phyloP scores from a whole-genome alignment of 2,329 filamentous ascomycete genomes.

The Stenocarpella maydis region DNA sequence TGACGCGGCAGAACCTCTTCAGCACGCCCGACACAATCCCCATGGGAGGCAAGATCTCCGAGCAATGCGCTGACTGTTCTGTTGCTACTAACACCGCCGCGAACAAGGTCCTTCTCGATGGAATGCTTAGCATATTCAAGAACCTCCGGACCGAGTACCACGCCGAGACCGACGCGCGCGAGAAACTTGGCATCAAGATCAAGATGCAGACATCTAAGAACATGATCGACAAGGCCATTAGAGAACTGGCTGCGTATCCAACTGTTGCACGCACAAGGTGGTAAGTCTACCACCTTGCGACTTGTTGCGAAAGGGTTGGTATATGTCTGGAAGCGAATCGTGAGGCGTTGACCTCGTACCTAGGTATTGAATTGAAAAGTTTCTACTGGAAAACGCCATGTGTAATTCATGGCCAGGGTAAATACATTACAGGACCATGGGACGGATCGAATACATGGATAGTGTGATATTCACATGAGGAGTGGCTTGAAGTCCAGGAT shows the following conservation, averaged over 20 bases:
- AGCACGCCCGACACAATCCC: conserved; percentile 24
- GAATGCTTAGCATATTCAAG: not conserved
- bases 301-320: not conserved
- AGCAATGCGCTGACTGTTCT: conserved; percentile 24
- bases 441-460: rapidly evolving
- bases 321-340: too few relatives aligned
- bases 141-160: conserved; percentile 6
- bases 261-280: not conserved
- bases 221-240: not conserved
- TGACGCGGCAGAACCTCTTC: conserved; percentile 20
- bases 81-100: conserved; percentile 8
- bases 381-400: not conserved
- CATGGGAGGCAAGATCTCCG: conserved; percentile 2
- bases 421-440: not conserved
- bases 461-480: not conserved
- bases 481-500: not conserved
- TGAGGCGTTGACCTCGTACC: too few relatives aligned
- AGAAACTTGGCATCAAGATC: not conserved
- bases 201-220: not conserved
- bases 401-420: not conserved
- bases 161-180: not conserved
- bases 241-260: not conserved
- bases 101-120: not conserved
- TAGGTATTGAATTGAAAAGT: too few relatives aligned
- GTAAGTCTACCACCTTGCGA: not conserved